phyloP scores from a whole-genome alignment of 495 filamentous ascomycete species.

The Aspergillus nidulans region DNA sequence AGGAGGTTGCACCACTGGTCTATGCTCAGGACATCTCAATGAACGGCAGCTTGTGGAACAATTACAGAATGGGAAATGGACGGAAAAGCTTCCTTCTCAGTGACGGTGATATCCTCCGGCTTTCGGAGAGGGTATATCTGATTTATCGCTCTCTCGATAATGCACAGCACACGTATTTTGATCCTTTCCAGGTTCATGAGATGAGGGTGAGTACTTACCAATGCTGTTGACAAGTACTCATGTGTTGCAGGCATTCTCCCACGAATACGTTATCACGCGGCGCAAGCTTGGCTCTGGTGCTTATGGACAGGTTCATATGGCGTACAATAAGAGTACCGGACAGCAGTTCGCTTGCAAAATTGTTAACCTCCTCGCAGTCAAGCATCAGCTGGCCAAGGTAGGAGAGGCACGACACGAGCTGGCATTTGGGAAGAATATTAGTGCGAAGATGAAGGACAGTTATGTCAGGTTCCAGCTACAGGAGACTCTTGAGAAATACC shows the following conservation, averaged over 20 bases:
- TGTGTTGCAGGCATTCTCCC: conserved; percentile 37
- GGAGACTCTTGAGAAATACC: conserved; percentile 14
- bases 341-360: conserved; percentile 54
- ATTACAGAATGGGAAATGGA: conserved; percentile 36
- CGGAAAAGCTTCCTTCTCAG: conserved; percentile 46
- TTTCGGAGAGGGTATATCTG: conserved; percentile 20
- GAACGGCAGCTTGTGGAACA: conserved; percentile 55
- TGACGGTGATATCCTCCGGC: conserved; percentile 47
- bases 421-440: not conserved
- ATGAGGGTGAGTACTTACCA: conserved; percentile 23
- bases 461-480: not conserved
- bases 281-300: conserved; percentile 47
- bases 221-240: not conserved
- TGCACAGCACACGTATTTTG: conserved; percentile 12
- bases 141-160: conserved; percentile 17
- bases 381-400: not conserved
- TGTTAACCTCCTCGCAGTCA: conserved; percentile 30
- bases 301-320: conserved; percentile 48
- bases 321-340: conserved; percentile 28
- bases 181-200: conserved; percentile 21
- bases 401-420: conserved; percentile 2
- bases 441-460: not conserved
- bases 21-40: conserved; percentile 59
- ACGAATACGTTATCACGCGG: conserved; percentile 45
- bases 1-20: conserved; percentile 44